These are phyloP conservation scores for Puccinia polysora DNA, from an alignment of 1,284 basidiomycete genomes.

Conservation along the genomic window DNA sequence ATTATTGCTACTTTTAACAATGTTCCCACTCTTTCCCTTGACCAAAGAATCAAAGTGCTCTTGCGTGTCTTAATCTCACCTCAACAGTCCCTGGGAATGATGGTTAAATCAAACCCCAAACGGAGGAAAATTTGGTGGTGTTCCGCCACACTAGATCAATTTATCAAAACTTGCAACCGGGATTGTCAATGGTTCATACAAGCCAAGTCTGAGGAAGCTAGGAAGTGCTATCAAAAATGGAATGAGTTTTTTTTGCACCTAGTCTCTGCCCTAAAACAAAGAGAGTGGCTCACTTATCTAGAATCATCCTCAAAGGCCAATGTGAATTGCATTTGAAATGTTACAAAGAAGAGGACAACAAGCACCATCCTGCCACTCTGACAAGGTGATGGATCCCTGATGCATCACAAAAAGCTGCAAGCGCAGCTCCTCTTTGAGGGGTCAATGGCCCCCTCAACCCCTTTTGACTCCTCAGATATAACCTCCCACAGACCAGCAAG, in stretches of 20 bases:
- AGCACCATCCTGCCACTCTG: too few relatives aligned
- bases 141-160: neutral
- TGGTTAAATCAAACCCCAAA: neutral
- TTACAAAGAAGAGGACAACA: neutral
- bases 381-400: neutral
- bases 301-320: neutral
- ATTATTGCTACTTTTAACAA: too few relatives aligned
- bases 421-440: neutral
- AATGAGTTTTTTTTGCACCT: neutral
- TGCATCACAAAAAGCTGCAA: neutral
- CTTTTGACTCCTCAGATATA: neutral
- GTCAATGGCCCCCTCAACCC: neutral
- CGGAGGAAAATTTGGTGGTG: conserved; percentile 24
- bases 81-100: neutral
- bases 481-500: neutral
- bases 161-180: neutral
- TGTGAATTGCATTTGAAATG: neutral
- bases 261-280: neutral
- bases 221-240: conserved; percentile 7
- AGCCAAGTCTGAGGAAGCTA: neutral
- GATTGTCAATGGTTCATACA: conserved; percentile 15
- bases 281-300: neutral
- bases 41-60: too few relatives aligned
- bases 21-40: too few relatives aligned
- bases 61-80: neutral